Base-by-base conservation (phyloP, 768 basidiomycete genomes). In the Collybia sp. region DNA sequence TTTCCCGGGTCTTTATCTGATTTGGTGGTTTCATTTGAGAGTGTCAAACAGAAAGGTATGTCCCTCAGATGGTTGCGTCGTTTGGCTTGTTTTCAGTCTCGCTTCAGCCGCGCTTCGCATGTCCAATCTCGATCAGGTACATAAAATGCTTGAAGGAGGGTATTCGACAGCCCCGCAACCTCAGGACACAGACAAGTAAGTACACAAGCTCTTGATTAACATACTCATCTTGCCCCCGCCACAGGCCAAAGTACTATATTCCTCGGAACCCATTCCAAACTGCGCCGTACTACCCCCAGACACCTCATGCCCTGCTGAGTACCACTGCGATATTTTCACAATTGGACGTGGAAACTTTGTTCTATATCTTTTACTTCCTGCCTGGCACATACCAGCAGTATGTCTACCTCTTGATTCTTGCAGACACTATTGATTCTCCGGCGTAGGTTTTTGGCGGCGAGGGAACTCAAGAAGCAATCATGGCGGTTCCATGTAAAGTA, bases 401-500 rank as follows among this genome's bases (percentile, higher is more conserved):
- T 57, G 85, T 73, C 31, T 30, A 34, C 12, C 11, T 8, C 41
- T 44, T 32, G 45, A 37, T 41, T 46, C 20, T 37, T 31, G 42
- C 32, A 35, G 43, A 12, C 19, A 45, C 20, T 38, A 53, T 53
- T 20, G 42, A 45, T 35, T 40, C 40, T 31, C 38, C 33, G 34
- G 42, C 41, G 12, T 47, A 95, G 93, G 68, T 95, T 85, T 66
- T 82, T 97, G 42, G 94, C 96, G 1, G 96, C 96, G 5, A 92
- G 91, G 60, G 96, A 99, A 66, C 74, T 99, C 53, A 98, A 98
- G 71, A 79, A 88, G 42, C 95, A 97, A 62, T 93, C 92, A 34
- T 99, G 96, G 96, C 83, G 96, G 41, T 99, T 98, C 76, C 96
- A 99, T 65, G 90, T 97, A 50, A 97, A 98, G 68, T 99, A 97